These are phyloP conservation scores for Candida broadrunensis DNA, from an alignment of 805 yeast species.

Conservation along the genomic window DNA sequence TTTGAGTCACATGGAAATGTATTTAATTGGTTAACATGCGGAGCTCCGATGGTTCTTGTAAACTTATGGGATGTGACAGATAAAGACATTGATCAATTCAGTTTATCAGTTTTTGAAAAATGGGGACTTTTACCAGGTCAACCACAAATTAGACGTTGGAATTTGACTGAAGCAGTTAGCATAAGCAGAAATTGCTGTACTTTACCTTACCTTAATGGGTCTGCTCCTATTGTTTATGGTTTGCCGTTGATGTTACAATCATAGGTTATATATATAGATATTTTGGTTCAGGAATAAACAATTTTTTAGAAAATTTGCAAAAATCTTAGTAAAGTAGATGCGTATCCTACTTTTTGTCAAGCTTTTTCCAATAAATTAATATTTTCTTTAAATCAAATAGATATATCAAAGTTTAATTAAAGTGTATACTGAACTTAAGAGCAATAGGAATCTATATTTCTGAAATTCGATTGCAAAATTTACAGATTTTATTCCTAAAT, in stretches of 20 bases:
- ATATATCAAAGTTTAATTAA: too few species aligned
- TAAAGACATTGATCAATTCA: conserved; percentile 85
- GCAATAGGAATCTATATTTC: too few species aligned
- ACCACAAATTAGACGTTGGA: conserved; percentile 4
- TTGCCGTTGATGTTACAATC: conserved; percentile 49
- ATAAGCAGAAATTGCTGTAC: conserved; percentile 66
- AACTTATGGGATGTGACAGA: conserved; percentile 98
- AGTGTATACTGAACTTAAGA: too few species aligned
- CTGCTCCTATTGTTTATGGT: conserved; percentile 91
- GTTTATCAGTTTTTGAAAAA: conserved; percentile 52
- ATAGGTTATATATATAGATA: too few species aligned
- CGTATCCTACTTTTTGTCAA: too few species aligned
- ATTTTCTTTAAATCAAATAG: too few species aligned
- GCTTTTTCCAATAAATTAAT: too few species aligned
- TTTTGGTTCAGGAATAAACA: too few species aligned
- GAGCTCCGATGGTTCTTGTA: conserved; percentile 79
- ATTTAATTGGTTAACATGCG: conserved; percentile 71
- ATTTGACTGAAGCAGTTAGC: conserved; percentile 56
- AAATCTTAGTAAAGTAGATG: too few species aligned
- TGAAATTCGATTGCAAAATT: too few species aligned
- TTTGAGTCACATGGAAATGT: conserved; percentile 77
- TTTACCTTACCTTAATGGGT: conserved; percentile 77
- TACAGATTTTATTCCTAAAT: too few species aligned
- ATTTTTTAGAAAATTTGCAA: background rate
- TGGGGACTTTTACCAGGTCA: conserved; percentile 55